Evolutionary conservation across 352 stramenopile species (phyloP), one percentile per base, ranked within the genome.

Genomic region (Phytophthora nicotianae): DNA sequence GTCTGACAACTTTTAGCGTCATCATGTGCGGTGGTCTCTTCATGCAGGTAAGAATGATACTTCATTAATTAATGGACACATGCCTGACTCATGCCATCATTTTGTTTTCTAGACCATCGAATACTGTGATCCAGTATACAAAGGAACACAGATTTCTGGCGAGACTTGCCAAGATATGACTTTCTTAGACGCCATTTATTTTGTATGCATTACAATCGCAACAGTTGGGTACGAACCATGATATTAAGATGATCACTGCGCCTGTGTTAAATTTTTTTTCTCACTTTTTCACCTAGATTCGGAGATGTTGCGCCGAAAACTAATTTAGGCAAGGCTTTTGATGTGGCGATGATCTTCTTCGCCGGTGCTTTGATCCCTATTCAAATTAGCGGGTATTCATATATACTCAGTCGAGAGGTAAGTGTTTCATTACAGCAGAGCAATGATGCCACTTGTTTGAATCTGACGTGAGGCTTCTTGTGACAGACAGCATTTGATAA

Each of bases 131-230:
- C 55, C 68, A 58, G 57, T 47, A 10, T 68, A 33, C 24, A 48
- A 48, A 17, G 43, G 16, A 14, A 50, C 53, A 2, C 55, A 75
- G 33, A 13, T 75, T 20, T 50, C 49, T 1, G 70, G 68, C 3
- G 45, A 71, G 14, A 81, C 72, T 54, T 92, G 83, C 56, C 83
- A 90, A 48, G 65, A 86, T 10, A 58, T 92, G 50, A 86, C 81
- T 20, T 93, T 93, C 51, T 79, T 91, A 43, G 80, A 93, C 24
- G 65, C 81, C 38, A 79, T 89, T 33, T 95, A 95, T 61, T 91
- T 95, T 58, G 77, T 95, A 19, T 89, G 86, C 50, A 93, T 91
- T 54, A 95, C 86, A 0, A 92, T 95, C 56, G 77, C 72, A 55
- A 95, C 87, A 16, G 83, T 95, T 40, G 86, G 84, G 76, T 95